Evolutionary conservation across 371 early-diverging fungal genomes (phyloP).

Genomic region (Mortierella polycephala): DNA sequence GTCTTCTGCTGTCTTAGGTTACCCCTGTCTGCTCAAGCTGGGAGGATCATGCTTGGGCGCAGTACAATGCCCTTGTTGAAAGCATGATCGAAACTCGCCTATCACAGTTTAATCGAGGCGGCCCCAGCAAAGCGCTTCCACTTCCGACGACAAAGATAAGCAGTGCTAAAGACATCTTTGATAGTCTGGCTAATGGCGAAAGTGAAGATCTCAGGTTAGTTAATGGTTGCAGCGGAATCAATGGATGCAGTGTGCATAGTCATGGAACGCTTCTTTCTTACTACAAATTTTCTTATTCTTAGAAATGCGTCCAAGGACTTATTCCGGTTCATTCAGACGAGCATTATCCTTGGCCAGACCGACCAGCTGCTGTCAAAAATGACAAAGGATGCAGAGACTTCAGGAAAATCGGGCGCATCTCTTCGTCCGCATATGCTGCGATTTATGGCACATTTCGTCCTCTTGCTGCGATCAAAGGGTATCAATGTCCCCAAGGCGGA

Average conservation of each 20-base stretch:
- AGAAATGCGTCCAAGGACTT: slow-evolving; percentile 34
- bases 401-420: slow-evolving; percentile 8
- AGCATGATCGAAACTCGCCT: slow-evolving; percentile 36
- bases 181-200: slow-evolving; percentile 25
- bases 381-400: slow-evolving; percentile 27
- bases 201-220: slow-evolving; percentile 24
- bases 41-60: slow-evolving; percentile 54
- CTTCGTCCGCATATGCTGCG: slow-evolving; percentile 45
- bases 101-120: slow-evolving; percentile 42
- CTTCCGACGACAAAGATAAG: slow-evolving; percentile 22
- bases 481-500: slow-evolving; percentile 27
- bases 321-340: slow-evolving; percentile 39
- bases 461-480: slow-evolving; percentile 37
- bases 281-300: not conserved
- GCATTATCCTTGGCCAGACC: slow-evolving; percentile 46
- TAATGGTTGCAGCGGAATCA: not conserved
- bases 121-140: slow-evolving; percentile 20
- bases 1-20: slow-evolving; percentile 15
- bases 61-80: slow-evolving; percentile 47
- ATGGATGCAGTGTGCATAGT: not conserved
- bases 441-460: slow-evolving; percentile 48
- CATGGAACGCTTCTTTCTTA: not conserved
- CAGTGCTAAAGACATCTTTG: slow-evolving; percentile 34
- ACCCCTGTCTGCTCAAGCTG: slow-evolving; percentile 45
- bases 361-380: slow-evolving; percentile 30